A percentile compares a stretch with the other conserved stretches of the same genome.
Evolutionary conservation across 768 basidiomycete species (phyloP).

Genomic region (Tricholoma furcatifolium): DNA sequence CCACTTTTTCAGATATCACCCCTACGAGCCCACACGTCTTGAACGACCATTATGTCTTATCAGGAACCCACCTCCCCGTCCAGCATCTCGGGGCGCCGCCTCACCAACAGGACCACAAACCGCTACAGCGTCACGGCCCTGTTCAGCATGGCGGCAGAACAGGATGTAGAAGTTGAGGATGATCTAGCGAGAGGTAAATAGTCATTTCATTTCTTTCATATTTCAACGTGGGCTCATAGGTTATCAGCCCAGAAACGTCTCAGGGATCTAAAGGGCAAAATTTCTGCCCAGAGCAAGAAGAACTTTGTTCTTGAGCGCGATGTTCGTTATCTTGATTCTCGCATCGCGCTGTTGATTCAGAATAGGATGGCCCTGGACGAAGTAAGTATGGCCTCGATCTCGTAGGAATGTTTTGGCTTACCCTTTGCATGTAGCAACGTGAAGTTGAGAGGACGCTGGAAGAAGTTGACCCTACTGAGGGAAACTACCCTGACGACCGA

Average conservation of each 20-base stretch:
- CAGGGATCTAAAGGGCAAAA: slow-evolving; percentile 93
- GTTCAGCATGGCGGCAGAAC: slow-evolving; percentile 98
- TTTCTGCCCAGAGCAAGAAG: slow-evolving; percentile 99
- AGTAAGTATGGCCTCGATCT: slow-evolving; percentile 44
- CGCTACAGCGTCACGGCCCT: slow-evolving; percentile 94
- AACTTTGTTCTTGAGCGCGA: slow-evolving; percentile 99
- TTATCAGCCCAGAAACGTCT: slow-evolving; percentile 89
- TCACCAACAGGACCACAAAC: slow-evolving; percentile 93
- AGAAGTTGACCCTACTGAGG: slow-evolving; percentile 91
- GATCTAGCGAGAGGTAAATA: slow-evolving; percentile 88
- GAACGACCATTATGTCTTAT: slow-evolving; percentile 57
- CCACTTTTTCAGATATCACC: slow-evolving; percentile 16
- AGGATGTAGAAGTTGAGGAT: slow-evolving; percentile 97
- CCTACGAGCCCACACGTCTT: slow-evolving; percentile 18
- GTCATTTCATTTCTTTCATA: slow-evolving; percentile 5
- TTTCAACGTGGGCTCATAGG: slow-evolving; percentile 5
- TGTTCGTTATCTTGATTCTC: slow-evolving; percentile 95
- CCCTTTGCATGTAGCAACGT: slow-evolving; percentile 61
- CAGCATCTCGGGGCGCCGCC: slow-evolving; percentile 66
- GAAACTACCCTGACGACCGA: slow-evolving; percentile 92
- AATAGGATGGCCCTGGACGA: slow-evolving; percentile 98
- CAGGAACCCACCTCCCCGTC: slow-evolving; percentile 62
- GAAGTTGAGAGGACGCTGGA: slow-evolving; percentile 95
- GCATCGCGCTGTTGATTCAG: slow-evolving; percentile 96
- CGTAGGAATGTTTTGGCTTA: slow-evolving; percentile 12